These are phyloP conservation scores for Phytophthora rubi DNA, from an alignment of 352 stramenopile species.

Conservation along the genomic window DNA sequence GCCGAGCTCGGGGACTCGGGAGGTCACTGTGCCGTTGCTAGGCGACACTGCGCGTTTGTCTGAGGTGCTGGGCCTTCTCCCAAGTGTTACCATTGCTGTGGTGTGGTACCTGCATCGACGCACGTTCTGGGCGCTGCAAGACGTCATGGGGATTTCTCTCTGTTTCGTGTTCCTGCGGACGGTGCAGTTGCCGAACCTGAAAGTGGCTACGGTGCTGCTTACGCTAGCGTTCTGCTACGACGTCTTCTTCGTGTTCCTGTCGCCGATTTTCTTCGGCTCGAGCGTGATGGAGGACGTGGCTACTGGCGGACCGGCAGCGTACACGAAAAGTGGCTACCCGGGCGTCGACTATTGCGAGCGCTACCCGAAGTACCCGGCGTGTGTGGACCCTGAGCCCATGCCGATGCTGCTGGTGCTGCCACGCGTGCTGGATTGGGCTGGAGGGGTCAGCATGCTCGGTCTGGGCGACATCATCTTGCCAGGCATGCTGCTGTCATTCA, in stretches of 20 bases:
- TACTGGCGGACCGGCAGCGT: constrained; percentile 81
- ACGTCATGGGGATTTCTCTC: constrained; percentile 93
- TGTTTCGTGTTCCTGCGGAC: constrained; percentile 93
- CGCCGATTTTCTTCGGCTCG: constrained; percentile 85
- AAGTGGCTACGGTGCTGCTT: constrained; percentile 90
- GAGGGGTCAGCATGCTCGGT: constrained; percentile 93
- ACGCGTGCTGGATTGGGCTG: constrained; percentile 91
- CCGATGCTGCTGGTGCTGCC: constrained; percentile 96
- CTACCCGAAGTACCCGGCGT: constrained; percentile 65
- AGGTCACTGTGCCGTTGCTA: constrained; percentile 45
- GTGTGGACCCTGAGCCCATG: constrained; percentile 85
- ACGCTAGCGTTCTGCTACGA: constrained; percentile 95
- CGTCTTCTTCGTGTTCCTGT: constrained; percentile 97
- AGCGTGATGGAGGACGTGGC: constrained; percentile 96
- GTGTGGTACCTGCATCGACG: constrained; percentile 73
- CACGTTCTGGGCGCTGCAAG: constrained; percentile 88
- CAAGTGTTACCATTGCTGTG: constrained; percentile 44
- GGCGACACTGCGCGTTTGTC: constrained; percentile 50
- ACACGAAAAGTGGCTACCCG: constrained; percentile 69
- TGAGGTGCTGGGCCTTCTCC: constrained; percentile 55
- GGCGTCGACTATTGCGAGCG: constrained; percentile 80
- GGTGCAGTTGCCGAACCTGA: constrained; percentile 92
- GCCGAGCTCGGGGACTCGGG: constrained; percentile 40
- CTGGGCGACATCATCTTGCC: constrained; percentile 97
- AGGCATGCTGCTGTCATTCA: constrained; percentile 94